Percentiles rank a stretch among this genome's conserved stretches.
Evolutionary conservation across 2,329 filamentous ascomycete genomes (phyloP).

Genomic region (Sordariomycetes sp.): DNA sequence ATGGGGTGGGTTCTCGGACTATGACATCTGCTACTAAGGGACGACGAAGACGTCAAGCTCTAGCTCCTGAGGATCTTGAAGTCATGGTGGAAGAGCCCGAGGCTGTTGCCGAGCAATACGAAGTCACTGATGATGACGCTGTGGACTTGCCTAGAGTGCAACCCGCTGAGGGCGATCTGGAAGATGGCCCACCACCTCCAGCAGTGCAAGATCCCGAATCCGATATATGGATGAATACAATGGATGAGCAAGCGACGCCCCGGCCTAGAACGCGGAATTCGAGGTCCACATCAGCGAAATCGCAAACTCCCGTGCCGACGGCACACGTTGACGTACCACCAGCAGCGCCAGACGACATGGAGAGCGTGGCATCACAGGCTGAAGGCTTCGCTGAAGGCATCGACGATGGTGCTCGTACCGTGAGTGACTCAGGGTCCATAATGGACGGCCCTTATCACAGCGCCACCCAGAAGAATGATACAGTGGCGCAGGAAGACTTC

Average conservation of each 20-base stretch:
- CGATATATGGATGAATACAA: conserved; percentile 36
- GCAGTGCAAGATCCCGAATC: conserved; percentile 18
- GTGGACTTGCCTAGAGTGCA: neutral
- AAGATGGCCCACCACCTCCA: neutral
- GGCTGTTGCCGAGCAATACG: neutral
- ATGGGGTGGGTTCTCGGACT: conserved; percentile 8
- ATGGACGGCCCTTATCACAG: neutral
- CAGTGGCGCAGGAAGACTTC: conserved; percentile 43
- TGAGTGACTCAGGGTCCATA: neutral
- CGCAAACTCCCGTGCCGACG: conserved; percentile 1
- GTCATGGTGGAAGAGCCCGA: conserved; percentile 11
- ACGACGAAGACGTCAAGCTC: conserved; percentile 12
- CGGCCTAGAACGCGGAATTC: conserved; percentile 11
- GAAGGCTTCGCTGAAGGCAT: conserved; percentile 1
- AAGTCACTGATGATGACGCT: neutral
- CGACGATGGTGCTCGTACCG: neutral
- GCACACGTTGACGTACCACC: neutral
- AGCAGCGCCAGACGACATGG: neutral
- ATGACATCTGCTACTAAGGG: conserved; percentile 8
- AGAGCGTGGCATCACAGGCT: conserved; percentile 1
- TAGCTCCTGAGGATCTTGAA: conserved; percentile 15
- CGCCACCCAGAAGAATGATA: conserved; percentile 21
- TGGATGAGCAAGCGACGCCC: conserved; percentile 28
- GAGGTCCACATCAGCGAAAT: conserved; percentile 6
- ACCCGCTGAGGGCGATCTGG: neutral